Evolutionary conservation across 306 rosid genomes (phyloP).

Genomic region (peach (Prunus persica)): DNA sequence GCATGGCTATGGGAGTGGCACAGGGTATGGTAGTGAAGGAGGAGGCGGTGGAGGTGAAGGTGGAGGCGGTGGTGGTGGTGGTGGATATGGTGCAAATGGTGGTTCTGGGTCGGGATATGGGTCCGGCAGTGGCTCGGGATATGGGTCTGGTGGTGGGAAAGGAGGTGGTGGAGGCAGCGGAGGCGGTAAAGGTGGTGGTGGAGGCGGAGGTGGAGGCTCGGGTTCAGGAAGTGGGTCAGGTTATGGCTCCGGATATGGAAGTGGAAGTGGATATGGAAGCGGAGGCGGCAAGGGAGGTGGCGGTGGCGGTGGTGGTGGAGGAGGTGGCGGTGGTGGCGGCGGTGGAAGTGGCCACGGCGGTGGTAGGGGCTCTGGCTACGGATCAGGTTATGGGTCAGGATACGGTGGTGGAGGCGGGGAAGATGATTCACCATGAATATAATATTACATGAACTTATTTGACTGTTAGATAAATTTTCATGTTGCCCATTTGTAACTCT

Average conservation of each 20-base stretch:
- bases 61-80: conserved; percentile 43
- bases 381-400: conserved; percentile 47
- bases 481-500: neutral
- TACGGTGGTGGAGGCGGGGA: conserved; percentile 31
- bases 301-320: conserved; percentile 28
- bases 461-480: neutral
- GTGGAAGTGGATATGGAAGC: conserved; percentile 35
- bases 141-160: conserved; percentile 42
- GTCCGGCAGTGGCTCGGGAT: conserved; percentile 44
- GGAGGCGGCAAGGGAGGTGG: conserved; percentile 30
- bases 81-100: conserved; percentile 42
- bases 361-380: conserved; percentile 22
- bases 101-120: conserved; percentile 51
- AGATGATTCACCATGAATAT: conserved; percentile 35
- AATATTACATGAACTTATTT: neutral
- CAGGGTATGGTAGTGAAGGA: conserved; percentile 36
- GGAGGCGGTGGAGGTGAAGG: conserved; percentile 53
- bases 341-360: conserved; percentile 28
- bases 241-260: conserved; percentile 36
- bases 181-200: conserved; percentile 22
- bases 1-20: conserved; percentile 48
- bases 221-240: conserved; percentile 38
- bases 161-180: conserved; percentile 32
- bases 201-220: conserved; percentile 32
- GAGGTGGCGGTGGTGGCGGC: conserved; percentile 5